Evolutionary conservation across 345 rosid genomes (phyloP).

Genomic region (Eucalyptus fibrosa): DNA sequence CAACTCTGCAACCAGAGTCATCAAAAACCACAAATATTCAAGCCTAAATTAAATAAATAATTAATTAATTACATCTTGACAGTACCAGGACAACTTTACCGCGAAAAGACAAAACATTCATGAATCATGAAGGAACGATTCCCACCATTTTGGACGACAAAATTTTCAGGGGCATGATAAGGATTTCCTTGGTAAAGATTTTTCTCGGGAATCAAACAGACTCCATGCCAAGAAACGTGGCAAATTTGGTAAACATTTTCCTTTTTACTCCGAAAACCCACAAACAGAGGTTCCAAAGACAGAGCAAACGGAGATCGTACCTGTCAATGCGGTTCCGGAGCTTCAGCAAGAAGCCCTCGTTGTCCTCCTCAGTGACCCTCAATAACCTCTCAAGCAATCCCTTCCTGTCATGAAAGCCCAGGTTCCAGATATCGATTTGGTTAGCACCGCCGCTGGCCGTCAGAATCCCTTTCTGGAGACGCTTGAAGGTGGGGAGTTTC

Average conservation of each 20-base stretch:
- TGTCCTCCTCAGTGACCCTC: slow-evolving; percentile 21
- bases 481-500: slow-evolving; percentile 31
- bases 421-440: slow-evolving; percentile 14
- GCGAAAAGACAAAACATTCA: background rate
- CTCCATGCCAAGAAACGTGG: background rate
- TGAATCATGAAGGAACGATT: background rate
- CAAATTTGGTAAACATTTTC: background rate
- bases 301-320: background rate
- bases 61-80: background rate
- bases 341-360: slow-evolving; percentile 18
- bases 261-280: background rate
- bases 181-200: background rate
- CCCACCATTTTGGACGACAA: background rate
- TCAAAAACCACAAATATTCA: background rate
- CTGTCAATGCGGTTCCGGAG: background rate
- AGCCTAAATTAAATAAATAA: background rate
- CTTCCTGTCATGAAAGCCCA: slow-evolving; percentile 23
- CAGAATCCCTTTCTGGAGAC: slow-evolving; percentile 30
- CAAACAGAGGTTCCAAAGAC: background rate
- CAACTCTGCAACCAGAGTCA: slow-evolving; percentile 18
- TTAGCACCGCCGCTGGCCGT: background rate
- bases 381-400: slow-evolving; percentile 16
- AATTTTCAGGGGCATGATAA: background rate
- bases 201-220: background rate
- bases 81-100: background rate